Evolutionary conservation across 225 moss, liverwort and hornwort genomes (phyloP), one percentile per base, ranked within the genome.

Genomic region (Climacium dendroides): DNA sequence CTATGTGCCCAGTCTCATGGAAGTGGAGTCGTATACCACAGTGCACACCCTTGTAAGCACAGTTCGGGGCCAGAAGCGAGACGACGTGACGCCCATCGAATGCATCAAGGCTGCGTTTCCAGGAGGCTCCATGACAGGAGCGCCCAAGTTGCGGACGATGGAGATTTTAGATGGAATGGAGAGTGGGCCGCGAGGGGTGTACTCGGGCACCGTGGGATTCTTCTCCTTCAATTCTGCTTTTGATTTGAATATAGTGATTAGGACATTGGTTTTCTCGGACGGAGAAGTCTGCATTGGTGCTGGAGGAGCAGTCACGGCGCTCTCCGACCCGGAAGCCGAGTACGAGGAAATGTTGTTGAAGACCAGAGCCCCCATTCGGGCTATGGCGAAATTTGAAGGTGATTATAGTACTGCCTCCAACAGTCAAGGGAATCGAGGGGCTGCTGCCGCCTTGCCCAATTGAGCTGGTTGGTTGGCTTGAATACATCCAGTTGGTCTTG

Each of bases 291-390:
- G 96, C 89, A 92, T 99, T 55, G 97, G 98, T 61, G 98, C 98
- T 80, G 98, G 98, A 67, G 98, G 98, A 20, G 99, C 99, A 71
- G 99, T 99, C 62, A 95, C 97, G 79, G 96, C 97, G 30, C 97
- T 99, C 74, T 99, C 99, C 8, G 94, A 97, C 83, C 96, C 99
- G 61, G 95, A 91, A 81, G 96, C 95, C 37, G 99, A 99, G 91
- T 99, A 97, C 80, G 97, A 97, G 89, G 99, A 99, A 91, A 99
- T 99, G 99, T 81, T 97, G 61, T 93, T 99, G 91, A 99, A 99
- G 90, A 93, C 99, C 76, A 96, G 92, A 80, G 99, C 97, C 87
- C 99, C 96, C 63, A 96, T 96, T 89, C 93, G 90, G 93, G 99
- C 99, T 23, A 94, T 99, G 86, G 91, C 91, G 47, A 92, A 93